These are phyloP conservation scores for Suillus clintonianus DNA, from an alignment of 768 basidiomycete genomes.

Conservation along the genomic window DNA sequence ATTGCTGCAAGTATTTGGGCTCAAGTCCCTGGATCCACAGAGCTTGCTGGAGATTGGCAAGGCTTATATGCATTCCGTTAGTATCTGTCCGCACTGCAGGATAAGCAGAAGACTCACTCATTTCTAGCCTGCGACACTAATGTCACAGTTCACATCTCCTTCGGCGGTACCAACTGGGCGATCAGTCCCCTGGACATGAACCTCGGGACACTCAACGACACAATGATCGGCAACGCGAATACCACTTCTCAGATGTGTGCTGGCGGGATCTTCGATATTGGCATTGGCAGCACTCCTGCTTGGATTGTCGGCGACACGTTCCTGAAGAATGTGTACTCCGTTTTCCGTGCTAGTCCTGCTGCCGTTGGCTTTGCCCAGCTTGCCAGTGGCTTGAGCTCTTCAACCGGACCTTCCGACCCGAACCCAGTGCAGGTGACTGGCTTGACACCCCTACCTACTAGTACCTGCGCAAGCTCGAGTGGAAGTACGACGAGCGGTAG, in stretches of 20 bases:
- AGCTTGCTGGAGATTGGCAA: slow-evolving; percentile 43
- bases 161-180: slow-evolving; percentile 78
- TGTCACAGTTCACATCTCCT: slow-evolving; percentile 65
- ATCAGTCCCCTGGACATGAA: slow-evolving; percentile 81
- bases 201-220: slow-evolving; percentile 49
- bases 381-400: slow-evolving; percentile 13
- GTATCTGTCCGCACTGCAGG: slow-evolving; percentile 22
- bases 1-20: slow-evolving; percentile 65
- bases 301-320: slow-evolving; percentile 79
- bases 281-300: slow-evolving; percentile 46
- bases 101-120: slow-evolving; percentile 4
- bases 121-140: slow-evolving; percentile 69
- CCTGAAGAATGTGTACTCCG: slow-evolving; percentile 44
- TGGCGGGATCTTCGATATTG: slow-evolving; percentile 75
- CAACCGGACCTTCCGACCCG: not conserved
- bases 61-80: slow-evolving; percentile 84
- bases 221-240: slow-evolving; percentile 22
- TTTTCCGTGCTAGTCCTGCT: slow-evolving; percentile 27
- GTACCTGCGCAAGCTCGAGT: not conserved
- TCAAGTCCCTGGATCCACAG: slow-evolving; percentile 57
- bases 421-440: not conserved
- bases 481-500: not conserved
- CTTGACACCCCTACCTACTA: slow-evolving; percentile 1
- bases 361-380: slow-evolving; percentile 33
- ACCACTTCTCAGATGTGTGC: slow-evolving; percentile 42